phyloP scores from a whole-genome alignment of 140 eudicot species.

The Anethum foeniculum region DNA sequence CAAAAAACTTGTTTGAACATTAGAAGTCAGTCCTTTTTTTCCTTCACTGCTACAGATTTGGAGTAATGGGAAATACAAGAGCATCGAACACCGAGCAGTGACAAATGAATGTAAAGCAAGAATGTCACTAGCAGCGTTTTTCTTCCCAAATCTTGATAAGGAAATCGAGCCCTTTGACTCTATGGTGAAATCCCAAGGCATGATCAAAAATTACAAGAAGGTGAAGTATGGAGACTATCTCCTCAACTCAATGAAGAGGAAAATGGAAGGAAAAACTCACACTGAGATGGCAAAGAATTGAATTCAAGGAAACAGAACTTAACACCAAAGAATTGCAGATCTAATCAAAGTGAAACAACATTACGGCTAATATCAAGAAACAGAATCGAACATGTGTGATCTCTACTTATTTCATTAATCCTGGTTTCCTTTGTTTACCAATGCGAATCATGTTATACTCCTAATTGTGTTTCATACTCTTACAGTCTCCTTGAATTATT shows the following conservation, averaged over 20 bases:
- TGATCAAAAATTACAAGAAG: not conserved
- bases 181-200: not conserved
- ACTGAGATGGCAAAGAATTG: constrained; percentile 2
- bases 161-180: constrained; percentile 7
- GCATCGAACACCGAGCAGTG: constrained; percentile 10
- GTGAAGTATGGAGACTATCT: constrained; percentile 10
- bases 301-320: not conserved
- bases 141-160: not conserved
- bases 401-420: not conserved
- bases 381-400: not conserved
- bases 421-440: not conserved
- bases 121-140: constrained; percentile 1
- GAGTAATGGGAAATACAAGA: constrained; percentile 10
- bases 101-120: not conserved
- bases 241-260: not conserved
- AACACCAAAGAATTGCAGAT: not conserved
- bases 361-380: not conserved
- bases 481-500: not conserved
- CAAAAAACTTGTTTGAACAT: not conserved
- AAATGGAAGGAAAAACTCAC: not conserved
- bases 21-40: not conserved
- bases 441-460: not conserved
- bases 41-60: not conserved
- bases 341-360: not conserved
- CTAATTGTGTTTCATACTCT: not conserved